Evolutionary conservation across 805 yeast species (phyloP), one percentile per base, ranked within the genome.

Genomic region (Candida sakaeoensis): DNA sequence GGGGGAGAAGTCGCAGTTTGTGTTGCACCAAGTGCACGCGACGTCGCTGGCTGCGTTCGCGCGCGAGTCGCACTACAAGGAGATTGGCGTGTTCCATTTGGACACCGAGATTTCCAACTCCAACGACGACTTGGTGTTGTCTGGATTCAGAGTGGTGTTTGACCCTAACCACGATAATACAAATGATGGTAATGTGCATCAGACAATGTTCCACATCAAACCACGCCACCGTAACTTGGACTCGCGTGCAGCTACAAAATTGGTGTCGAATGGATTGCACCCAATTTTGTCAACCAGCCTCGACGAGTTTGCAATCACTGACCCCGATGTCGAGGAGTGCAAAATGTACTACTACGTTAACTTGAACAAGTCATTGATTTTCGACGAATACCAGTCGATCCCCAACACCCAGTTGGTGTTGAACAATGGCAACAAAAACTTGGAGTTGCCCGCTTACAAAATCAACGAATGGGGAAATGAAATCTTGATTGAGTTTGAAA

Each of bases 161-260:
- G 55, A 58, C 28, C 50, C 50, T 17, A 40, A 36, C 7, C 37
- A 40, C 2, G 52, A 45, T 19, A 34, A 39, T 5, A 49, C 50
- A n/a, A n/a, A n/a, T n/a, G 24, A 21, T 1, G 53, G 52, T 17
- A 46, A 48, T 23, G 44, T 63, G 6, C 59, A 55, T 44, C 60
- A 59, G 33, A 69, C 74, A 0, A 43, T 69, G 41, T 67, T 69
- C 49, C 74, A 69, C 45, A 55, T 64, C 10, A 65, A 66, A 44
- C 73, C 73, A 4, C 49, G 70, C 25, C 69, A 65, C 42, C 47
- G 71, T 28, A 25, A 19, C 16, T 26, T 46, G 2, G 26, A 19
- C 17, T 14, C 33, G 6, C 8, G 4, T 3, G 10, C 8, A 5
- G 13, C 14, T 16, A 15, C 28, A n/a, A 30, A 4, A 35, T 30